phyloP scores from a whole-genome alignment of 1,284 basidiomycete species.

The Ceratorhiza oryzae-sativae region DNA sequence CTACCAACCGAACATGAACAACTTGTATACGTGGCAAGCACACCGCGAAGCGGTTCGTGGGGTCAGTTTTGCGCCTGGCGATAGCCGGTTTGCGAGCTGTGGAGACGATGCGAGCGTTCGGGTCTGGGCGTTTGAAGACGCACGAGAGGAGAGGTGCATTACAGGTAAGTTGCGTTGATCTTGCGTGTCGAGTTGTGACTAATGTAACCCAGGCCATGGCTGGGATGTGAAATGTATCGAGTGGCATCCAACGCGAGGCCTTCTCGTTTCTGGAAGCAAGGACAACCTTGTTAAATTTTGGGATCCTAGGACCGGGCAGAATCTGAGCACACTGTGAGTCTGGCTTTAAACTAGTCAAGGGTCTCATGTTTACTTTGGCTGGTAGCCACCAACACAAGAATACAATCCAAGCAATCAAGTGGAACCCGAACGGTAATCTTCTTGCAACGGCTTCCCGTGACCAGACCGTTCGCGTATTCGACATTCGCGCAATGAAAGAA shows the following conservation, averaged over 20 bases:
- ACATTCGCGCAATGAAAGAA: constrained; percentile 97
- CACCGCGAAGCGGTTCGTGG: constrained; percentile 91
- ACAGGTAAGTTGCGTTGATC: constrained; percentile 63
- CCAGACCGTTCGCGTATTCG: constrained; percentile 94
- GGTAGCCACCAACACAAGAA: constrained; percentile 94
- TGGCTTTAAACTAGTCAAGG: constrained; percentile 3
- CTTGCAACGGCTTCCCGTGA: constrained; percentile 95
- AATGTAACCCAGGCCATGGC: constrained; percentile 74
- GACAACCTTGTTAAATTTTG: constrained; percentile 99
- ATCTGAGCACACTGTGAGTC: constrained; percentile 82
- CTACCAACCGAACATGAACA: constrained; percentile 99
- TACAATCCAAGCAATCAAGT: constrained; percentile 89
- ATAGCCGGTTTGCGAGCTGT: constrained; percentile 89
- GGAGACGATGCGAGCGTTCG: constrained; percentile 94
- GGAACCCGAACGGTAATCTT: constrained; percentile 92
- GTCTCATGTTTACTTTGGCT: constrained; percentile 29
- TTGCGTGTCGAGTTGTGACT: background rate
- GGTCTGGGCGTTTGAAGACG: constrained; percentile 95
- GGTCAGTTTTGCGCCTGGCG: constrained; percentile 90
- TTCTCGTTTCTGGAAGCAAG: constrained; percentile 93
- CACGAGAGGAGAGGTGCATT: constrained; percentile 84
- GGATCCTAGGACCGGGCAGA: constrained; percentile 92
- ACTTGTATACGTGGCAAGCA: constrained; percentile 90
- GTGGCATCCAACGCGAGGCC: constrained; percentile 97
- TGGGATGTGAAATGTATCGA: constrained; percentile 99